Base-by-base conservation (phyloP, 768 basidiomycete genomes). In the Saitozyma podzolica region DNA sequence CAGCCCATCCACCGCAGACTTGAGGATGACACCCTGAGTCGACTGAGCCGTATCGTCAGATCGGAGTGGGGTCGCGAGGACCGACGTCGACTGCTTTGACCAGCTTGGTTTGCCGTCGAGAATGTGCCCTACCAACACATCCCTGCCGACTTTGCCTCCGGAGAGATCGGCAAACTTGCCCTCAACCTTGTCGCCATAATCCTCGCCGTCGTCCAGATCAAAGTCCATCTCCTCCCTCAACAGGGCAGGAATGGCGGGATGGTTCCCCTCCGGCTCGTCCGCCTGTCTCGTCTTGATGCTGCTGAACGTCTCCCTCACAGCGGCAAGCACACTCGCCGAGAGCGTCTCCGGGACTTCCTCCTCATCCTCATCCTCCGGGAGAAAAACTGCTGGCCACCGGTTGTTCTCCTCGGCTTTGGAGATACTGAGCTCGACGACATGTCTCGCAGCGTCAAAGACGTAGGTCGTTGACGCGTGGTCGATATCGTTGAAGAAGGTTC, bases 321-420 rank as follows among this genome's bases (percentile, higher is more conserved):
- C 81, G 75, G 85, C 86, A 41, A 96, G 83, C 70, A 92, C 89
- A 0, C 87, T 89, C 2, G 91, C 88, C 68, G 93, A 89, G 50
- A 97, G 82, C 8, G 91, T 94, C 80, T 98, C 95, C 0, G 88
- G 85, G 6, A 96, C 91, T 54, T 90, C 88, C 0, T 83, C 80
- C 68, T 67, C 66, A 17, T 61, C 67, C 50, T 79, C 78, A 57
- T 73, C 55, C 66, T 70, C 73, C 14, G 84, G 76, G 3, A 87
- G 84, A 71, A 99, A 98, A 8, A 98, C 84, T 53, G 91, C 88
- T 56, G 87, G 82, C 95, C 95, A 99, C 69, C 87, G 86, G 40
- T 88, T 89, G 7, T 87, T 88, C 63, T 89, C 87, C 76, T 92
- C 84, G 64, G 84, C 84, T 80, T 98, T 98, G 77, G 92, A 89